These are phyloP conservation scores for Ormosia emarginata DNA, from an alignment of 306 rosid species.

Conservation along the genomic window DNA sequence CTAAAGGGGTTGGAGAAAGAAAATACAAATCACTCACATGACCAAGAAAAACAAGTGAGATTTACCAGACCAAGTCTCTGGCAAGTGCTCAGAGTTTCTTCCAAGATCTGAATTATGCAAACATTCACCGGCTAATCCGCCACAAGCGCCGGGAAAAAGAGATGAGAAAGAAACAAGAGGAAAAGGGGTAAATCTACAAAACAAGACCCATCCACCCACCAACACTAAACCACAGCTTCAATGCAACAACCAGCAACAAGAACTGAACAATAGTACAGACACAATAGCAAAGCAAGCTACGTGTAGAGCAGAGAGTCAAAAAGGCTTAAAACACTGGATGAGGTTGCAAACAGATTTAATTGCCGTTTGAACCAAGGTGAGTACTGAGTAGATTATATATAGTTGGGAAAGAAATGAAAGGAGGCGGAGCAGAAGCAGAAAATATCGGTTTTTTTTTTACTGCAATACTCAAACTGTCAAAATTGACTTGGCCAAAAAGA, in stretches of 20 bases:
- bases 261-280: slow-evolving; percentile 31
- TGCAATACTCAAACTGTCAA: slow-evolving; percentile 19
- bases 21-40: background rate
- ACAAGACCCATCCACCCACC: slow-evolving; percentile 37
- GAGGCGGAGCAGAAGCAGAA: background rate
- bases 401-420: background rate
- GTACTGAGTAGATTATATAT: background rate
- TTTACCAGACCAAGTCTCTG: slow-evolving; percentile 17
- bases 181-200: slow-evolving; percentile 21
- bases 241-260: slow-evolving; percentile 36
- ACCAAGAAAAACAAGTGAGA: slow-evolving; percentile 27
- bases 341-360: background rate
- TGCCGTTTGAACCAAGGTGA: background rate
- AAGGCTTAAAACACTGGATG: background rate
- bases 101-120: slow-evolving; percentile 38
- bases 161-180: background rate
- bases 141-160: slow-evolving; percentile 47
- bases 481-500: background rate
- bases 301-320: background rate
- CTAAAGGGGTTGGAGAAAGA: background rate
- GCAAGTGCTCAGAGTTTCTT: background rate
- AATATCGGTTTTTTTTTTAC: background rate
- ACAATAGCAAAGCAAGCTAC: slow-evolving; percentile 24
- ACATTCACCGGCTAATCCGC: slow-evolving; percentile 48
- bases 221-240: slow-evolving; percentile 34